These are phyloP conservation scores for Pleomassaria siparia DNA, from an alignment of 2,329 filamentous ascomycete species.

Conservation along the genomic window DNA sequence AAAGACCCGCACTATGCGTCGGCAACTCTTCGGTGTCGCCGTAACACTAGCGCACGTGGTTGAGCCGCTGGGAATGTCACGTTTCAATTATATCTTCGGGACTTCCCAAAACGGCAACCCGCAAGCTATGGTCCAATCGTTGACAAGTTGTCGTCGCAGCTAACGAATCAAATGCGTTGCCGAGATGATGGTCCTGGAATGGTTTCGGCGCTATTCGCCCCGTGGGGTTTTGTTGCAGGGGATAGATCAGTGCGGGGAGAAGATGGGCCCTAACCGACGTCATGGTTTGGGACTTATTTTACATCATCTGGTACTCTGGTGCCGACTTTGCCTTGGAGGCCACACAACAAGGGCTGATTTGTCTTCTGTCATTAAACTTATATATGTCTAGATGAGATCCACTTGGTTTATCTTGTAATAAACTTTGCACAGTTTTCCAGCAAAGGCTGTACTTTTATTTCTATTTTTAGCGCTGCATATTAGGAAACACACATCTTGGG, in stretches of 20 bases:
- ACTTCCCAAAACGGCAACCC: conserved; percentile 7
- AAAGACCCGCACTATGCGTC: not conserved
- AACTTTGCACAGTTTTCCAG: not conserved
- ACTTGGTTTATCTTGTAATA: not conserved
- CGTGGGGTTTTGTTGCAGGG: conserved; percentile 6
- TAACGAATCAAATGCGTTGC: not conserved
- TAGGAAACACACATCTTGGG: too few species aligned
- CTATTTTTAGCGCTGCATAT: not conserved
- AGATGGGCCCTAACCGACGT: too few species aligned
- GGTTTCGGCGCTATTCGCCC: conserved; percentile 5
- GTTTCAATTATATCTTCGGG: not conserved
- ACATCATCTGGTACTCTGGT: not conserved
- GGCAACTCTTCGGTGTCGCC: not conserved
- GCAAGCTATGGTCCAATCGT: not conserved
- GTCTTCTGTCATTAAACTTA: not conserved
- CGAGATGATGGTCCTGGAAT: not conserved
- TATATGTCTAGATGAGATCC: not conserved
- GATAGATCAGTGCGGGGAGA: conserved; percentile 10
- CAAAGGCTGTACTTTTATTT: not conserved
- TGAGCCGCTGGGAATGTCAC: not conserved
- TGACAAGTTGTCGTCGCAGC: not conserved
- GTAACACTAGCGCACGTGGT: not conserved
- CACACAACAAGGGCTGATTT: not conserved
- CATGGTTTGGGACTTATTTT: conserved; percentile 1
- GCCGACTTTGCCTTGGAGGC: not conserved